A percentile compares a stretch with the other conserved stretches of the same genome.
Evolutionary conservation across 768 basidiomycete species (phyloP).

Genomic region (Hypsizygus marmoreus): DNA sequence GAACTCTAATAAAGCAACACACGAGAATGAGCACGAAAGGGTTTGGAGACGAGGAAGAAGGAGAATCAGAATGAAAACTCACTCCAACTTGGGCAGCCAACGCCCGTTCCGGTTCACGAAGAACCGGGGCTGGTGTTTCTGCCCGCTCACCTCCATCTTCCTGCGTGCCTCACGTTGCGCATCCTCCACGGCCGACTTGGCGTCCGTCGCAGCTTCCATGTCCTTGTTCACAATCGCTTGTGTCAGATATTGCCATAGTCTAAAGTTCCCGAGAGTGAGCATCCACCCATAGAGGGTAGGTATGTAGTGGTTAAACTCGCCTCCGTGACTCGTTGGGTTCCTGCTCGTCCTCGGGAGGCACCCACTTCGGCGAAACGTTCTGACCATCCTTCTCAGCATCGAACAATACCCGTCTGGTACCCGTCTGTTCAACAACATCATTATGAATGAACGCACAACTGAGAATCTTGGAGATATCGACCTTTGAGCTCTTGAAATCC

Average conservation of each 20-base stretch:
- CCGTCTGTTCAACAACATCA: slow-evolving; percentile 43
- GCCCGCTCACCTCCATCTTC: slow-evolving; percentile 72
- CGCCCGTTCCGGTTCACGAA: slow-evolving; percentile 77
- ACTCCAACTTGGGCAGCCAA: slow-evolving; percentile 83
- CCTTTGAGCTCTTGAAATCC: slow-evolving; percentile 77
- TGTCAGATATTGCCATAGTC: slow-evolving; percentile 85
- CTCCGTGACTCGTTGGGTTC: slow-evolving; percentile 88
- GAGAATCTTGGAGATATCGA: slow-evolving; percentile 27
- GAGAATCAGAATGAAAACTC: slow-evolving; percentile 28
- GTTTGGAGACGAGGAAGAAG: not conserved
- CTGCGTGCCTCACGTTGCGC: slow-evolving; percentile 82
- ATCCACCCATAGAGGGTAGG: no score
- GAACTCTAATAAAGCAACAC: slow-evolving; percentile 51
- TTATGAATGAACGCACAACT: not conserved
- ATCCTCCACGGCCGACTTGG: slow-evolving; percentile 90
- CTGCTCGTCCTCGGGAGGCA: slow-evolving; percentile 85
- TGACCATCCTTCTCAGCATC: slow-evolving; percentile 79
- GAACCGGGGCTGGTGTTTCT: slow-evolving; percentile 72
- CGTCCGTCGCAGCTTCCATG: slow-evolving; percentile 92
- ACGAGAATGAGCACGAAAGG: no score
- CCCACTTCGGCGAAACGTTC: slow-evolving; percentile 76
- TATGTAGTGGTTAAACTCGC: slow-evolving; percentile 35
- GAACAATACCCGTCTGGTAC: slow-evolving; percentile 76
- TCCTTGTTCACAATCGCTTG: slow-evolving; percentile 83
- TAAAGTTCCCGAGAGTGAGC: slow-evolving; percentile 21